Evolutionary conservation across 306 rosid species (phyloP).

Genomic region (Vigna mungo): DNA sequence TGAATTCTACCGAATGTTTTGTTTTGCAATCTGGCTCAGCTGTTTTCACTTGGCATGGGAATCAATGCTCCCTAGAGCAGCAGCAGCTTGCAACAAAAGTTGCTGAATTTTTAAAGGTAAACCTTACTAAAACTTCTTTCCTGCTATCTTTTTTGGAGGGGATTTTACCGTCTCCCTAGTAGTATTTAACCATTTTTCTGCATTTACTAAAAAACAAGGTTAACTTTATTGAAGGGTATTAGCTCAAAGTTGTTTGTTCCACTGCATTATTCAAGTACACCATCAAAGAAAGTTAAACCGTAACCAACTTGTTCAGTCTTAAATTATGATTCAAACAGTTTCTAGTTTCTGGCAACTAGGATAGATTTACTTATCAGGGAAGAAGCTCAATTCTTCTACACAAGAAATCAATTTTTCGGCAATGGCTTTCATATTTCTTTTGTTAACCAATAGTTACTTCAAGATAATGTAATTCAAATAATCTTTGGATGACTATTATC

Average conservation of each 20-base stretch:
- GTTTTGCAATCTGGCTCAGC: slow-evolving; percentile 94
- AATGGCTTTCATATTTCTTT: slow-evolving; percentile 21
- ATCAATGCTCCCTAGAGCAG: slow-evolving; percentile 87
- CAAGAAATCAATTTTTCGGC: slow-evolving; percentile 18
- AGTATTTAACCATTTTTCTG: slow-evolving; percentile 7
- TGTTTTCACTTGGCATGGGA: slow-evolving; percentile 93
- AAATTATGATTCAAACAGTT: slow-evolving; percentile 28
- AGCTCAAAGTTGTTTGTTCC: slow-evolving; percentile 4
- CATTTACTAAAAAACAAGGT: slow-evolving; percentile 42
- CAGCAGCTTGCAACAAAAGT: slow-evolving; percentile 92
- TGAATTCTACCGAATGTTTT: slow-evolving; percentile 87
- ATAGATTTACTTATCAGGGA: slow-evolving; percentile 1
- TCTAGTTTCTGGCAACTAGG: slow-evolving; percentile 1
- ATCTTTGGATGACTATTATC: background rate
- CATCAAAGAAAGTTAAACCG: slow-evolving; percentile 26
- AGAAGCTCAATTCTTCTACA: slow-evolving; percentile 14
- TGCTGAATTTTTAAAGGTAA: slow-evolving; percentile 91
- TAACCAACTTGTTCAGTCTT: slow-evolving; percentile 11
- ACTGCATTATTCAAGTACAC: slow-evolving; percentile 26
- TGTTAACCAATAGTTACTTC: background rate
- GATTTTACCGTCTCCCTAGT: slow-evolving; percentile 19
- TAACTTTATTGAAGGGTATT: slow-evolving; percentile 61
- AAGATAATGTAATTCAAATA: slow-evolving; percentile 10
- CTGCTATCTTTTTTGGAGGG: slow-evolving; percentile 11
- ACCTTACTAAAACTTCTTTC: slow-evolving; percentile 24